Conservation (phyloP, 2,329 filamentous ascomycete species). For the Lachnellula occidentalis region DNA sequence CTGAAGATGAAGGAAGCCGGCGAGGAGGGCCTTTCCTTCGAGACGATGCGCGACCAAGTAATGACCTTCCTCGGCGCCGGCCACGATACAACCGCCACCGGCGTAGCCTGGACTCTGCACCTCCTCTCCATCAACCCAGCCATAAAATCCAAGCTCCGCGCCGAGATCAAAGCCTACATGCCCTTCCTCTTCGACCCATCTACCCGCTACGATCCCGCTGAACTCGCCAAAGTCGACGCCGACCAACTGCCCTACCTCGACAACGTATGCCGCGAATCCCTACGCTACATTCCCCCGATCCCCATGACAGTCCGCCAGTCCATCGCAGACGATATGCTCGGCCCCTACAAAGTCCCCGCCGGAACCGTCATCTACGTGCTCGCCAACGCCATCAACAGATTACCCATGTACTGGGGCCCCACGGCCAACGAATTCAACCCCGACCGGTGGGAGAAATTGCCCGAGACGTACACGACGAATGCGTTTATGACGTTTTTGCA, state of each 20-base stretch:
- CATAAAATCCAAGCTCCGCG: slow-evolving; percentile 36
- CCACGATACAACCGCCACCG: slow-evolving; percentile 41
- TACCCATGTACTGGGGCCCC: slow-evolving; percentile 37
- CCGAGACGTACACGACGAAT: slow-evolving; percentile 34
- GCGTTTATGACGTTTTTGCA: slow-evolving; percentile 32
- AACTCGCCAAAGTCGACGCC: slow-evolving; percentile 32
- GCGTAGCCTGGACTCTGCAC: slow-evolving; percentile 39
- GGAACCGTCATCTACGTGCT: slow-evolving; percentile 40
- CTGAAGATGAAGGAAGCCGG: slow-evolving; percentile 51
- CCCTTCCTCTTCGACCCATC: slow-evolving; percentile 36
- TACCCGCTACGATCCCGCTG: slow-evolving; percentile 28
- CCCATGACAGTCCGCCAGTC: slow-evolving; percentile 42
- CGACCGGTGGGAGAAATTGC: slow-evolving; percentile 38
- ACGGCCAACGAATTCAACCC: slow-evolving; percentile 38
- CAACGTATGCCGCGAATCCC: slow-evolving; percentile 41
- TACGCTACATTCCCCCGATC: slow-evolving; percentile 42
- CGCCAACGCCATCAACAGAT: slow-evolving; percentile 37
- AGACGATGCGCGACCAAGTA: slow-evolving; percentile 74
- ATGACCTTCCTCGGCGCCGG: slow-evolving; percentile 80
- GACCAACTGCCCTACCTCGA: slow-evolving; percentile 40
- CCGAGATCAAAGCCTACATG: slow-evolving; percentile 42
- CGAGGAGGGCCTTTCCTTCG: slow-evolving; percentile 67
- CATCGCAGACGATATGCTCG: slow-evolving; percentile 35
- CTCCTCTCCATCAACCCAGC: slow-evolving; percentile 36
- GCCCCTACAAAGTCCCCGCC: slow-evolving; percentile 36